Evolutionary conservation across 352 stramenopile species (phyloP).

Genomic region (Globisporangium nodosum): DNA sequence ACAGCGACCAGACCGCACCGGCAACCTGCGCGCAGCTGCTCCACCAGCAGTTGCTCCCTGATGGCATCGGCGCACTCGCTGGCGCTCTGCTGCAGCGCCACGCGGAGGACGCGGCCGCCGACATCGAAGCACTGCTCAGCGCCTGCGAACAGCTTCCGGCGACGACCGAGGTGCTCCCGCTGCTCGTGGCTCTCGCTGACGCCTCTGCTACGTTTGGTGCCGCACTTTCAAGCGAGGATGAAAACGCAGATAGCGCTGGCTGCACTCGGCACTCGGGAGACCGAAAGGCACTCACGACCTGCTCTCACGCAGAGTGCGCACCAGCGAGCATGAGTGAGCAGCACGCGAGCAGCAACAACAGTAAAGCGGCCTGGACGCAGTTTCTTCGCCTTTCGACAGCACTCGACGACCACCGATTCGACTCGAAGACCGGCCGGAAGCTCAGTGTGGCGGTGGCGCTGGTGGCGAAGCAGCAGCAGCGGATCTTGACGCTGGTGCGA

Average conservation of each 20-base stretch:
- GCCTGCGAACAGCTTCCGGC: neutral
- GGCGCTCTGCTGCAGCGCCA: constrained; percentile 27
- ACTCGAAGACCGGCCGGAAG: constrained; percentile 5
- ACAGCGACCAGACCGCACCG: neutral
- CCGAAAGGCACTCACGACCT: no score
- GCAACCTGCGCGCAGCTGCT: neutral
- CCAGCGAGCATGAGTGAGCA: no score
- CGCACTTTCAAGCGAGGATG: neutral
- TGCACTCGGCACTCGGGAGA: neutral
- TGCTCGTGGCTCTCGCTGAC: constrained; percentile 4
- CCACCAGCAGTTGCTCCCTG: neutral
- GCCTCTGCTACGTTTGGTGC: neutral
- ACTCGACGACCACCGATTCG: constrained; percentile 4
- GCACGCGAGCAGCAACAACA: neutral
- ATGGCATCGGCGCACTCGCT: neutral
- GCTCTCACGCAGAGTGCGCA: no score
- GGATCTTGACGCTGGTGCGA: neutral
- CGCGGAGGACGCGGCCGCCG: constrained; percentile 18
- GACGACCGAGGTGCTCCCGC: neutral
- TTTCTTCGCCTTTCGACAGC: constrained; percentile 1
- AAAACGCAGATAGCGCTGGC: neutral
- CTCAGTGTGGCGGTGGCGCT: neutral
- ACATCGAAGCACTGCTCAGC: constrained; percentile 12
- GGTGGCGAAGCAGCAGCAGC: constrained; percentile 6
- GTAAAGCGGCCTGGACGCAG: neutral